Evolutionary conservation across 176 grass and related monocot genomes (phyloP).

Genomic region (Oryza coarctata): DNA sequence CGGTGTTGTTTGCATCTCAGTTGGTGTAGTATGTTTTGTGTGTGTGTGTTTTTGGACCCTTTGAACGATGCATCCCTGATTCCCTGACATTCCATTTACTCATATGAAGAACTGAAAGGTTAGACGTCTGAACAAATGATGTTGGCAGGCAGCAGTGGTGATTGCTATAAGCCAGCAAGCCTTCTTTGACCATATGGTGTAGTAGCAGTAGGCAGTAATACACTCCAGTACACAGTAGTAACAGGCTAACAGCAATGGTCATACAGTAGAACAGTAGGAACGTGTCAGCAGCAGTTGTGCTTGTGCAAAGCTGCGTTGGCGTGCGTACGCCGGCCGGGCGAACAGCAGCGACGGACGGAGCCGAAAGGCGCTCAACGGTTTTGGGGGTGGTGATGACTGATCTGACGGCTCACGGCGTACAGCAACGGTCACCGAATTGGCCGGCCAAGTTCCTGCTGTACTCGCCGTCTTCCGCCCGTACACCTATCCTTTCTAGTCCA

Average conservation of each 20-base stretch:
- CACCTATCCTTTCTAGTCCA: background rate
- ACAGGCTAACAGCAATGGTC: too few relatives aligned
- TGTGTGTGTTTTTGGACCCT: background rate
- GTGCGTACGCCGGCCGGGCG: background rate
- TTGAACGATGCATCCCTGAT: background rate
- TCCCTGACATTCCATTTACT: slow-evolving; percentile 10
- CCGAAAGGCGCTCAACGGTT: background rate
- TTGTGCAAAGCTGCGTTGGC: background rate
- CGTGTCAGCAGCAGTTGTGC: background rate
- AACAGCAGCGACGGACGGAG: too few relatives aligned
- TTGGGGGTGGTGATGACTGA: background rate
- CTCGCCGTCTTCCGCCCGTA: background rate
- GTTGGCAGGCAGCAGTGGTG: background rate
- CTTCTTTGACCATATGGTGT: background rate
- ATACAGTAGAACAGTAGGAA: too few relatives aligned
- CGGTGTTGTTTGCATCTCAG: background rate
- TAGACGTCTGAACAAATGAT: background rate
- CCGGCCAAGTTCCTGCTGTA: background rate
- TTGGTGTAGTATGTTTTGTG: background rate
- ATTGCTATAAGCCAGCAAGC: background rate
- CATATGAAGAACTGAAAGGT: background rate
- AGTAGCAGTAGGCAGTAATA: too few relatives aligned
- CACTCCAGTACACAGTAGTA: too few relatives aligned
- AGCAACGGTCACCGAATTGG: background rate
- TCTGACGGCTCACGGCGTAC: slow-evolving; percentile 4